Conservation (phyloP, 345 rosid species). For the Corchorus capsularis region DNA sequence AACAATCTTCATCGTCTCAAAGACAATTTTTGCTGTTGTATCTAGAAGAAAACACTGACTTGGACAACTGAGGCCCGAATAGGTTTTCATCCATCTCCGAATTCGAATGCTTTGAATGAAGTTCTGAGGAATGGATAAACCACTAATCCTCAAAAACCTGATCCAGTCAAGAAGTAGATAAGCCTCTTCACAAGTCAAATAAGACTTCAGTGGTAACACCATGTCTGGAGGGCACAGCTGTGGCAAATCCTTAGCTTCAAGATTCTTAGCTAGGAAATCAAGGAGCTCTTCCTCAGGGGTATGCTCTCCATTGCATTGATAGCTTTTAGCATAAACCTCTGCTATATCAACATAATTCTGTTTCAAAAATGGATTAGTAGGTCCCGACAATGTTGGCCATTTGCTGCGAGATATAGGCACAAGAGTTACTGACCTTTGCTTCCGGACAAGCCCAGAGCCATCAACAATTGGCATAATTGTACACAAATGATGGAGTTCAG, state of each 20-base stretch:
- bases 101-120: neutral
- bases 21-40: neutral
- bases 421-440: neutral
- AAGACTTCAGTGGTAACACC: neutral
- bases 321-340: neutral
- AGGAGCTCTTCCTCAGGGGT: neutral
- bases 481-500: neutral
- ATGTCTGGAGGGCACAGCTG: neutral
- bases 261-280: neutral
- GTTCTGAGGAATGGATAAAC: neutral
- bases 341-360: neutral
- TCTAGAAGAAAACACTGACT: neutral
- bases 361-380: neutral
- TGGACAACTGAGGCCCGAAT: neutral
- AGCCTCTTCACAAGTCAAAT: neutral
- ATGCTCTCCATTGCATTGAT: neutral
- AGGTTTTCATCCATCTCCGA: neutral
- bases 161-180: neutral
- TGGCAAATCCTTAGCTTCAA: neutral
- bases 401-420: neutral
- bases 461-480: neutral
- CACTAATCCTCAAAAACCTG: neutral
- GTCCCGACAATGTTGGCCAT: slow-evolving; percentile 11
- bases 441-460: neutral
- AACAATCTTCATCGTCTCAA: neutral